A percentile compares a stretch with the other conserved stretches of the same genome.
Conservation (phyloP, 108 stramenopile genomes). For the Epipyxis sp. region DNA sequence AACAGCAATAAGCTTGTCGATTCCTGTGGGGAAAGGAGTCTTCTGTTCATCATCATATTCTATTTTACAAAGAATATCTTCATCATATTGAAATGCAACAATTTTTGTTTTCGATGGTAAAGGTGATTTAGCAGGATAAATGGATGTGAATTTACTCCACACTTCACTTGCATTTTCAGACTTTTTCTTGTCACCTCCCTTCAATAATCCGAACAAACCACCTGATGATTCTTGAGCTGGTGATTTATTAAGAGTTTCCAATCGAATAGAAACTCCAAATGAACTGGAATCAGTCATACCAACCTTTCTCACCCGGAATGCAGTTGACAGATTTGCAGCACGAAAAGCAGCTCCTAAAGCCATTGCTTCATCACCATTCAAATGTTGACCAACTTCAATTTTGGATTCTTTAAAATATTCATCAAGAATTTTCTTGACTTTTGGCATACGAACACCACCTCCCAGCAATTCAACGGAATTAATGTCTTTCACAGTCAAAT, state of each 20-base stretch:
- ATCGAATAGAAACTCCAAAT: constrained; percentile 70
- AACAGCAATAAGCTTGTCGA: constrained; percentile 56
- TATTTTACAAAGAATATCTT: constrained; percentile 74
- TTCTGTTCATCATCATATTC: constrained; percentile 67
- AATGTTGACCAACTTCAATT: constrained; percentile 81
- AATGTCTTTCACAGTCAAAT: constrained; percentile 78
- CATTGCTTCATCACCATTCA: constrained; percentile 98
- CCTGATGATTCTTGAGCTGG: constrained; percentile 19
- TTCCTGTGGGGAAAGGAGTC: constrained; percentile 68
- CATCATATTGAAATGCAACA: constrained; percentile 86
- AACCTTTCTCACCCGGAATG: constrained; percentile 94
- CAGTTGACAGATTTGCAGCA: constrained; percentile 91
- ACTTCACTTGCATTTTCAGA: constrained; percentile 56
- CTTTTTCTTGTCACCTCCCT: constrained; percentile 50
- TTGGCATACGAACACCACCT: constrained; percentile 94
- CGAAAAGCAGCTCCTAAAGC: constrained; percentile 96
- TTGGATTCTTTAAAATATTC: constrained; percentile 8
- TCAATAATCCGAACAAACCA: constrained; percentile 53
- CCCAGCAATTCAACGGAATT: constrained; percentile 93
- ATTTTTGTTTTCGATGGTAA: constrained; percentile 81
- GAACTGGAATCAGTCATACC: constrained; percentile 85
- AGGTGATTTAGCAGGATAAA: constrained; percentile 75
- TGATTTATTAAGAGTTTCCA: constrained; percentile 56
- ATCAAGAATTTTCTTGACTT: constrained; percentile 47
- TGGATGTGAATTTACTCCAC: constrained; percentile 81